Conservation (phyloP, 345 rosid species). For the Stellera chamaejasme region DNA sequence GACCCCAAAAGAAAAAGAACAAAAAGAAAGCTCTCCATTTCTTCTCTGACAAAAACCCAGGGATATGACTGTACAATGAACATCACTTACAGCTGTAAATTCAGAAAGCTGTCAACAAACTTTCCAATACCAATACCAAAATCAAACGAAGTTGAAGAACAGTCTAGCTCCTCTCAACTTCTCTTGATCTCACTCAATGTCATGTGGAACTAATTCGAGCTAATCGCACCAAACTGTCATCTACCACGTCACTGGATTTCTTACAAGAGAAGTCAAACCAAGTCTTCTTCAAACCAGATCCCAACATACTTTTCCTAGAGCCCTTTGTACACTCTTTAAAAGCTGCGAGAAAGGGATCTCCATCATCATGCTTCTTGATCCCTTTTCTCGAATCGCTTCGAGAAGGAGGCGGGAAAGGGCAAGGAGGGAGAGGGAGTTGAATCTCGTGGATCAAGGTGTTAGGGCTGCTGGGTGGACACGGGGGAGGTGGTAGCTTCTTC, state of each 20-base stretch:
- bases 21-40: too few species aligned
- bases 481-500: constrained; percentile 34
- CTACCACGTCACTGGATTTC: constrained; percentile 29
- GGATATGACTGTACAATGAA: too few species aligned
- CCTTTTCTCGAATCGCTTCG: constrained; percentile 27
- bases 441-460: constrained; percentile 11
- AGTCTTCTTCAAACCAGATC: constrained; percentile 13
- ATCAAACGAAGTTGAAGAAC: neutral
- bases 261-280: constrained; percentile 29
- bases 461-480: constrained; percentile 14
- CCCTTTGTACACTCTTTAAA: constrained; percentile 36
- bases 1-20: too few species aligned
- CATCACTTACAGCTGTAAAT: too few species aligned
- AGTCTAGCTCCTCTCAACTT: neutral
- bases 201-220: constrained; percentile 21
- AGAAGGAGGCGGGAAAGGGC: constrained; percentile 26
- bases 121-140: neutral
- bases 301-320: constrained; percentile 10
- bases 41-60: too few species aligned
- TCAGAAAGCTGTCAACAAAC: too few species aligned
- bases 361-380: constrained; percentile 15
- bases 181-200: constrained; percentile 4
- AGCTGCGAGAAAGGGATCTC: constrained; percentile 46
- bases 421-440: constrained; percentile 34
- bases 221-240: constrained; percentile 28